Base-by-base conservation (phyloP, 116 monocot species). In the Zostera marina region DNA sequence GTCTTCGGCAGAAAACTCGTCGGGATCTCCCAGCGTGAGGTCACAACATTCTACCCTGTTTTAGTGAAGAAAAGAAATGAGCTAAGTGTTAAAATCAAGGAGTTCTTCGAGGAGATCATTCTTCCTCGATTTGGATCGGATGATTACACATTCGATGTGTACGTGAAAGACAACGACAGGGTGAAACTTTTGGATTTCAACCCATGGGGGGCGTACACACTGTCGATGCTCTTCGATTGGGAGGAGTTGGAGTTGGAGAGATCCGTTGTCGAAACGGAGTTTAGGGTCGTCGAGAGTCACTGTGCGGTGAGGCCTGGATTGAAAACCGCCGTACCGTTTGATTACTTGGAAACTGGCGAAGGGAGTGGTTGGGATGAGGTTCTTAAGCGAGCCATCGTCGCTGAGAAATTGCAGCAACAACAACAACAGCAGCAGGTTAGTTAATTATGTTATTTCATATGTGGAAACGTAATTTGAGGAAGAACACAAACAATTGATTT, bases 281-380 rank as follows among this genome's bases (percentile, higher is more conserved):
- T 91, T 22, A 74, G 75, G 66, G 42, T 85, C 22, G 75, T 91
- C 53, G 82, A 81, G 58, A 66, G 63, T 22, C 72, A 44, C 41
- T 26, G 63, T 22, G 86, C 73, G 20, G 82, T 91, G 61, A 63
- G 91, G 52, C 86, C 86, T 0, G 91, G 91, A 19, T 68, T 92
- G 71, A 92, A 82, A 82, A 92, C 91, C 0, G 74, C 77, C 0
- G 91, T 91, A 17, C 85, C 90, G 2, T 85, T 74, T 63, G 84
- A 91, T 72, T 85, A 82, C 59, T 55, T 91, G 59, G 91, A 91
- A 53, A 77, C 58, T 9, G 64, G 77, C 5, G 79, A 82, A 68
- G 91, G 91, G 42, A 91, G 91, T 43, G 91, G 86, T 5, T 91
- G 86, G 91, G 85, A 91, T 65, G 65, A 77, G 70, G 82, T 91